These are phyloP conservation scores for Rubia yunnanensis DNA, from an alignment of 257 asterid species.

Conservation along the genomic window DNA sequence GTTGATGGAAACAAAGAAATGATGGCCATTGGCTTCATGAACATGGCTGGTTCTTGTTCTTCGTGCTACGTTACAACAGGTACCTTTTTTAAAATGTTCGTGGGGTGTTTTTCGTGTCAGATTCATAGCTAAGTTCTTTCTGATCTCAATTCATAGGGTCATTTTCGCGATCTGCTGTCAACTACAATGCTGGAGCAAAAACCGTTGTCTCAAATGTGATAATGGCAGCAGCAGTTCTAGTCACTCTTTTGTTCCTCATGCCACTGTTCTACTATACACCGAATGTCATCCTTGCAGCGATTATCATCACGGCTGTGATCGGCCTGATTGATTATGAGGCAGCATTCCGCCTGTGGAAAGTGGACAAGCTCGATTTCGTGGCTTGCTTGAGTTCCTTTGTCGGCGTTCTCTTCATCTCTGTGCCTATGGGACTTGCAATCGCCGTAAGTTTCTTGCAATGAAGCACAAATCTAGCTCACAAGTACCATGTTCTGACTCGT, in stretches of 20 bases:
- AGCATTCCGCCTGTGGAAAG: constrained; percentile 71
- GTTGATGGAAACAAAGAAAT: constrained; percentile 97
- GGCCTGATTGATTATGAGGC: constrained; percentile 80
- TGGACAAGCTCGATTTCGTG: constrained; percentile 83
- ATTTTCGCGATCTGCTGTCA: constrained; percentile 92
- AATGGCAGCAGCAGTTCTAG: constrained; percentile 73
- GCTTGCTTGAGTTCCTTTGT: constrained; percentile 79
- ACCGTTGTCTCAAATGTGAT: constrained; percentile 73
- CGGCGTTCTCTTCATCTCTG: constrained; percentile 94
- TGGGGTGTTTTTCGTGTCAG: background rate
- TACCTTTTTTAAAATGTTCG: constrained; percentile 6
- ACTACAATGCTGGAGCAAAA: constrained; percentile 85
- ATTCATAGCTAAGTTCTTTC: background rate
- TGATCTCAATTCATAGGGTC: constrained; percentile 44
- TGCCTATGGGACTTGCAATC: constrained; percentile 86
- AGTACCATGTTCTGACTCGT: background rate
- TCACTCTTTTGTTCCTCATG: constrained; percentile 80
- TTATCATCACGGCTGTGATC: constrained; percentile 81
- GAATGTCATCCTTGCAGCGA: constrained; percentile 71
- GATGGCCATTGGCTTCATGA: constrained; percentile 98
- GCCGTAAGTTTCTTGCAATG: constrained; percentile 46
- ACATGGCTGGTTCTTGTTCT: constrained; percentile 94
- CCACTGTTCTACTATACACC: constrained; percentile 89
- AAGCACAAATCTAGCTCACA: background rate
- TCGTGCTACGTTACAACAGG: constrained; percentile 97